A percentile compares a stretch with the other conserved stretches of the same genome.
Conservation (phyloP, 257 asterid species). For the Nicotiana attenuata region DNA sequence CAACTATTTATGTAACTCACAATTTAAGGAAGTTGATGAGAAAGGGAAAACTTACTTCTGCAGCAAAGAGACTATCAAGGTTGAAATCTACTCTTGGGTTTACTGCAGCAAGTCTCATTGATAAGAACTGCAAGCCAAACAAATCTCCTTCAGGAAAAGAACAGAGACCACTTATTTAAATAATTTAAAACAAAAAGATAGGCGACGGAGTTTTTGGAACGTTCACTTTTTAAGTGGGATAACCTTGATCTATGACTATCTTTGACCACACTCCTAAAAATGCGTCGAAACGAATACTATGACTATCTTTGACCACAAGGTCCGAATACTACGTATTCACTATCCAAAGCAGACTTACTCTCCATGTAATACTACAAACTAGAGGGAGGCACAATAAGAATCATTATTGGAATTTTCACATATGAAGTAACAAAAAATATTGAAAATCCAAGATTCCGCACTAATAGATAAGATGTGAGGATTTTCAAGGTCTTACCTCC, state of each 20-base stretch:
- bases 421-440: not conserved
- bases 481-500: slow-evolving; percentile 48
- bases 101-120: slow-evolving; percentile 90
- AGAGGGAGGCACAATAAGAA: too few relatives aligned
- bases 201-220: not conserved
- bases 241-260: not conserved
- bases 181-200: not conserved
- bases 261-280: not conserved
- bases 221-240: not conserved
- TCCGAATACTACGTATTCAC: too few relatives aligned
- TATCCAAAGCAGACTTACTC: not conserved
- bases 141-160: slow-evolving; percentile 8
- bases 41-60: slow-evolving; percentile 46
- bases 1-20: not conserved
- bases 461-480: not conserved
- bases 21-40: not conserved
- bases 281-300: not conserved
- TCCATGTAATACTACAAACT: not conserved
- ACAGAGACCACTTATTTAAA: too few relatives aligned
- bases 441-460: not conserved
- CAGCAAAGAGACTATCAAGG: slow-evolving; percentile 56
- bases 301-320: not conserved
- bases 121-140: slow-evolving; percentile 49
- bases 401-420: not conserved
- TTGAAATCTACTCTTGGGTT: slow-evolving; percentile 71